Evolutionary conservation across 2,329 filamentous ascomycete genomes (phyloP), one percentile per base, ranked within the genome.

Genomic region (Exophiala xenobiotica): DNA sequence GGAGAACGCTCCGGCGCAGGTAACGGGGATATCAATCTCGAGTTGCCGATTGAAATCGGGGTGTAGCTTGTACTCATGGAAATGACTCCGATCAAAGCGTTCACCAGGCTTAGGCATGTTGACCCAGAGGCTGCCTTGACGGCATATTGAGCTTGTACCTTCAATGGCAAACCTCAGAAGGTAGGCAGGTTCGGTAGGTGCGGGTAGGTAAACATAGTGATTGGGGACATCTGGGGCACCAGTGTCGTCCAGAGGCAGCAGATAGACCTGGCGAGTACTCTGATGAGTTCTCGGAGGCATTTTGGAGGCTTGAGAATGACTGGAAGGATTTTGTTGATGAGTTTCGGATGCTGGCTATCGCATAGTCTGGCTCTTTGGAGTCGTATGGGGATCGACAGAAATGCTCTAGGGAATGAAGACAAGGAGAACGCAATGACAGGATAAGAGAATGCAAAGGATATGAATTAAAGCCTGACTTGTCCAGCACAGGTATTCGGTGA

Each of bases 31-130:
- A 56, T 95, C 91, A 62, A 99, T 91, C 69, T 95, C 83, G 65
- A 95, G 87, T 47, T 85, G 88, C 67, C 87, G 85, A 68, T 95
- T 95, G 81, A 99, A 99, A 74, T 95, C 88, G 49, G 93, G 90
- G 24, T 85, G 80, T 59, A 99, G 81, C 69, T 93, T 95, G 66
- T 33, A 64, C 73, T 96, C 87, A 64, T 84, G 83, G 70, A 95
- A 99, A 26, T 80, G 79, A 64, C 87, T 79, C 62, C 93, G 85
- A 59, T 83, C 80, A 67, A 97, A 99, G 37, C 83, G 74, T 43
- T 82, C 75, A 53, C 86, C 90, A 63, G 85, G 78, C 55, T 86
- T 81, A 6, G 93, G 93, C 54, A 97, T 88, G 70, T 99, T 99
- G 65, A 96, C 87, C 92, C 93, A 99, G 57, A 99, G 78, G 67